phyloP scores from a whole-genome alignment of 768 basidiomycete species.

The Chalciporus sphaerocephalus region DNA sequence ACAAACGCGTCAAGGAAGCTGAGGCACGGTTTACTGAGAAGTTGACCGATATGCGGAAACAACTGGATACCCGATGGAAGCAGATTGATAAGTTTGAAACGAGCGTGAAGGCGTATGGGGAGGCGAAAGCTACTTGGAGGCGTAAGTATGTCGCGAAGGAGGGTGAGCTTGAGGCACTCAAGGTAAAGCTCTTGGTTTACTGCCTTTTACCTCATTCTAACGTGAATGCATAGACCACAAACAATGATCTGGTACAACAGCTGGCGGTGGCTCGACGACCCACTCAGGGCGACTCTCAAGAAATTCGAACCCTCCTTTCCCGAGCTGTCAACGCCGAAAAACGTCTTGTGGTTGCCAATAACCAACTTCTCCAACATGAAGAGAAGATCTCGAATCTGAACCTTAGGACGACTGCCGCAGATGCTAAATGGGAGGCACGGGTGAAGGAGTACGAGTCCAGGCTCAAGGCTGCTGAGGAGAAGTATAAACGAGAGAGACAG shows the following conservation, averaged over 20 bases:
- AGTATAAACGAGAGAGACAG: conserved; percentile 88
- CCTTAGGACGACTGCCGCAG: conserved; percentile 65
- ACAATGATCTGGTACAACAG: conserved; percentile 70
- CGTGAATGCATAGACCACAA: conserved; percentile 50
- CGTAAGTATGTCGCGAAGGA: conserved; percentile 78
- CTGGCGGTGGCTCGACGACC: conserved; percentile 59
- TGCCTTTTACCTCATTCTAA: neutral
- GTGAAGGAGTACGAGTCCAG: conserved; percentile 88
- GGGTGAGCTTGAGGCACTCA: conserved; percentile 84
- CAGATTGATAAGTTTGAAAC: conserved; percentile 91
- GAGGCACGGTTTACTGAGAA: conserved; percentile 72
- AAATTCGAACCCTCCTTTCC: conserved; percentile 63
- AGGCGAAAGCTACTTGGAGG: conserved; percentile 80
- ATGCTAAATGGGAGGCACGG: conserved; percentile 91
- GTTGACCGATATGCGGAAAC: conserved; percentile 74
- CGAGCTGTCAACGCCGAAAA: conserved; percentile 84
- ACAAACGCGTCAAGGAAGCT: conserved; percentile 75
- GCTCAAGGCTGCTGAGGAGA: conserved; percentile 81
- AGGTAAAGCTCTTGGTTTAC: conserved; percentile 43
- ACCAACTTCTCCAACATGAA: conserved; percentile 79
- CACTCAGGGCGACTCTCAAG: conserved; percentile 56
- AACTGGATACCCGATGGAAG: conserved; percentile 83
- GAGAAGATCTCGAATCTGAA: conserved; percentile 76
- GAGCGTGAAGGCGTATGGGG: conserved; percentile 75
- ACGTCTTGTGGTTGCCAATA: conserved; percentile 77